Percentiles rank a stretch among this genome's conserved stretches.
These are phyloP conservation scores for Candida easanensis DNA, from an alignment of 805 yeast genomes.

Conservation along the genomic window DNA sequence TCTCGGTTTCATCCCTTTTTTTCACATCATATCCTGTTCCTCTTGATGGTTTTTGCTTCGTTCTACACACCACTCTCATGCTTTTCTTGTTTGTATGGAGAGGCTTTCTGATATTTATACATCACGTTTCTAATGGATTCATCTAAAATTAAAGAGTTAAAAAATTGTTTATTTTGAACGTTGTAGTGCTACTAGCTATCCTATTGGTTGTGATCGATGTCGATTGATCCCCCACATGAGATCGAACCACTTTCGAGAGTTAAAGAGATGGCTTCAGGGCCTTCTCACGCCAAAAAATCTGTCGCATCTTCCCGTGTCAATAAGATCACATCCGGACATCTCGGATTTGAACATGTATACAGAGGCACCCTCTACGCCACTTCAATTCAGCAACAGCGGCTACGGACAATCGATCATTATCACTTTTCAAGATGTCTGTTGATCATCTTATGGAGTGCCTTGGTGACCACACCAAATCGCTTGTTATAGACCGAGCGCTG, in stretches of 20 bases:
- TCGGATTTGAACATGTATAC: too few relatives aligned
- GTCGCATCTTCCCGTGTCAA: too few relatives aligned
- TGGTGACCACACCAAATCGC: conserved; percentile 32
- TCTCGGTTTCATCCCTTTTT: background rate
- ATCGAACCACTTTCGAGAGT: too few relatives aligned
- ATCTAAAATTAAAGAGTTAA: background rate
- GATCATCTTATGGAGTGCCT: conserved; percentile 11
- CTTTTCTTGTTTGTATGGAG: background rate
- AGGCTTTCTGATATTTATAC: conserved; percentile 8
- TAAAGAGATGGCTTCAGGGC: too few relatives aligned
- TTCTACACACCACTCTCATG: background rate
- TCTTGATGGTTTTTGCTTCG: background rate
- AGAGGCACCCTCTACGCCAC: background rate
- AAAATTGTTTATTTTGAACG: too few relatives aligned
- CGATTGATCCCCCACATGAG: too few relatives aligned
- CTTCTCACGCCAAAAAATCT: too few relatives aligned
- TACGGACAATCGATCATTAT: background rate
- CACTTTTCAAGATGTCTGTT: conserved; percentile 3
- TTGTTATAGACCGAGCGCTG: conserved; percentile 40
- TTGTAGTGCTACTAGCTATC: too few relatives aligned
- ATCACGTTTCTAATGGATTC: conserved; percentile 9
- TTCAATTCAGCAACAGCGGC: background rate
- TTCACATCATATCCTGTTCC: background rate
- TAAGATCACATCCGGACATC: too few relatives aligned
- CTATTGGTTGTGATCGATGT: too few relatives aligned